A percentile compares a stretch with the other conserved stretches of the same genome.
Conservation (phyloP, 306 rosid genomes). For the Gastrolobium villosum region DNA sequence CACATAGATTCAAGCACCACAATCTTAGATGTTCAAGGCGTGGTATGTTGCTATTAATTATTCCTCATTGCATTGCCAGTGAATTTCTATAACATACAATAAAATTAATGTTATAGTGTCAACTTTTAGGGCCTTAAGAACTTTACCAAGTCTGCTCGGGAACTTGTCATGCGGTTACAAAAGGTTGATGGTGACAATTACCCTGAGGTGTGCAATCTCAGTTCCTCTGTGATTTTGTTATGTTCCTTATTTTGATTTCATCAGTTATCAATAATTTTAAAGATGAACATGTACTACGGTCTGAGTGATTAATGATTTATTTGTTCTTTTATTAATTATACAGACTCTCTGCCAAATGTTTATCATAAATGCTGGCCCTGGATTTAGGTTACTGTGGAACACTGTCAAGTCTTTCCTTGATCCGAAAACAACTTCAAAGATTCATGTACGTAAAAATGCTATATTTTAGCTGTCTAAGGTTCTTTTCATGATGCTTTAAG, state of each 20-base stretch:
- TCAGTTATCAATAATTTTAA: constrained; percentile 15
- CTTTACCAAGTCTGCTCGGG: constrained; percentile 92
- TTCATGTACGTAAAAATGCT: constrained; percentile 71
- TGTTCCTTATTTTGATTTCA: constrained; percentile 42
- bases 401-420: constrained; percentile 90
- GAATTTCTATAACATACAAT: not conserved
- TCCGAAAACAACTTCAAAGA: constrained; percentile 96
- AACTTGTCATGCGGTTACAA: constrained; percentile 80
- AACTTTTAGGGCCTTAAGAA: constrained; percentile 85
- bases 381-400: constrained; percentile 93
- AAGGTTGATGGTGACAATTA: constrained; percentile 96
- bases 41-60: constrained; percentile 69
- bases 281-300: constrained; percentile 28
- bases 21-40: constrained; percentile 98
- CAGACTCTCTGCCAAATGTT: constrained; percentile 98
- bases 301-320: constrained; percentile 26
- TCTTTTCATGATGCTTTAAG: constrained; percentile 34
- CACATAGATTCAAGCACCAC: constrained; percentile 98
- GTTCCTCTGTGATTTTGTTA: constrained; percentile 31
- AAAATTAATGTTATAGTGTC: constrained; percentile 41
- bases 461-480: constrained; percentile 19
- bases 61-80: constrained; percentile 26
- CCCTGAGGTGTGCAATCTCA: constrained; percentile 73
- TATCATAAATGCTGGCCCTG: constrained; percentile 97
- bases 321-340: constrained; percentile 32